These are phyloP conservation scores for Miamiensis avidus DNA, from an alignment of 169 alveolate genomes.

Conservation along the genomic window DNA sequence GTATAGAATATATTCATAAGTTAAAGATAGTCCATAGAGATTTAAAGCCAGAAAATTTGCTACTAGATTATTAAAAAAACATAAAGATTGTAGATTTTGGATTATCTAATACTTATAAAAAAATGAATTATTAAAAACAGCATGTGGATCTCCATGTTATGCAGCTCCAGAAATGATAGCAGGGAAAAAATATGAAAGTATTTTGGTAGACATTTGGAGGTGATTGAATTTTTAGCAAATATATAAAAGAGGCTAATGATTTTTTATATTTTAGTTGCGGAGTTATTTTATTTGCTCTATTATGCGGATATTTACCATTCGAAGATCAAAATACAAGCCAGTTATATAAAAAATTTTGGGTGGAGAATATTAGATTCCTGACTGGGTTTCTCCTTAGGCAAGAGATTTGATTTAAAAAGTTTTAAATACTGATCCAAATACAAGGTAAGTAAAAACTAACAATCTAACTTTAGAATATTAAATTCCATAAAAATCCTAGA, in stretches of 20 bases:
- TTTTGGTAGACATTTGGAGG: conserved; percentile 77
- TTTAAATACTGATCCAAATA: conserved; percentile 63
- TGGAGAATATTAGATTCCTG: conserved; percentile 65
- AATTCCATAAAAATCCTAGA: conserved; percentile 35
- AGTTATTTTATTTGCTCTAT: conserved; percentile 76
- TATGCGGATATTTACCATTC: conserved; percentile 81
- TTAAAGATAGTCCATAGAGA: conserved; percentile 84
- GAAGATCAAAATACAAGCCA: conserved; percentile 68
- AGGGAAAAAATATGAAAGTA: conserved; percentile 72
- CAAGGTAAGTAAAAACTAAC: background rate
- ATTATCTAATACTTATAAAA: conserved; percentile 58
- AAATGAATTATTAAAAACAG: conserved; percentile 61
- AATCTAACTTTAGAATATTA: background rate
- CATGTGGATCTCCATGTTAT: conserved; percentile 87
- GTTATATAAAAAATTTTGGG: conserved; percentile 67
- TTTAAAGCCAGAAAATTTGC: conserved; percentile 87
- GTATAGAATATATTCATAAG: conserved; percentile 78
- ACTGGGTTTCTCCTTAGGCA: conserved; percentile 55
- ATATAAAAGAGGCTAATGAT: background rate
- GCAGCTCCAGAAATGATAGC: conserved; percentile 89
- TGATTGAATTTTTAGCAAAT: background rate
- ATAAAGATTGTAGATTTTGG: conserved; percentile 89
- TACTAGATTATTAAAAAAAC: conserved; percentile 68
- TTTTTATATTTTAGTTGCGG: conserved; percentile 51
- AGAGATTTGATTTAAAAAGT: conserved; percentile 65